Percentiles rank a stretch among this genome's conserved stretches.
Evolutionary conservation across 257 asterid genomes (phyloP).

Genomic region (Solanum bulbocastanum): DNA sequence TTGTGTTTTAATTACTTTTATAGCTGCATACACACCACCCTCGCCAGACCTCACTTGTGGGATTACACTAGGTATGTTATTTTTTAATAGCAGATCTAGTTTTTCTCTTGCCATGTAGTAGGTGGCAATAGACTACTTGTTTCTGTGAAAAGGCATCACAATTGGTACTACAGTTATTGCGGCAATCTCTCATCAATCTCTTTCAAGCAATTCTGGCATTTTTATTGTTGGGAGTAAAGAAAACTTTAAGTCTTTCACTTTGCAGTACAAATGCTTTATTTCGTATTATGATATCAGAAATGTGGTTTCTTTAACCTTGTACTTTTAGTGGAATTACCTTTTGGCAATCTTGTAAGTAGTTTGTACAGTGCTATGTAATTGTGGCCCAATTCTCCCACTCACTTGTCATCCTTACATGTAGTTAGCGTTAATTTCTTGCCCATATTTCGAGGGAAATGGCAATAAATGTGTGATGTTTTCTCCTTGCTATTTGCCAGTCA

Average conservation of each 20-base stretch:
- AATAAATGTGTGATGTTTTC: not conserved
- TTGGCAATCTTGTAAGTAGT: not conserved
- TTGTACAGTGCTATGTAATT: not conserved
- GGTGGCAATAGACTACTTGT: not conserved
- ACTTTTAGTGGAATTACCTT: not conserved
- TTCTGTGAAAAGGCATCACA: not conserved
- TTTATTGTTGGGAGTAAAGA: not conserved
- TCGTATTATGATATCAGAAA: not conserved
- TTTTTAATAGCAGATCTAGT: not conserved
- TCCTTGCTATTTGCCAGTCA: constrained; percentile 41
- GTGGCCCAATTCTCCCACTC: not conserved
- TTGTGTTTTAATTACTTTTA: not conserved
- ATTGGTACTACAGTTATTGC: not conserved
- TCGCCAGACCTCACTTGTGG: not conserved
- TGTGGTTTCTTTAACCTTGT: not conserved
- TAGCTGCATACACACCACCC: not conserved
- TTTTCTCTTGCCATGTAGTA: not conserved
- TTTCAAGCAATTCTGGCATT: not conserved
- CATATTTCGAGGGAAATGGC: not conserved
- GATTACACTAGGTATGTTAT: not conserved
- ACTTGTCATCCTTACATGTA: not conserved
- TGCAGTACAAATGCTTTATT: not conserved
- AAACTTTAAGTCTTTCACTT: not conserved
- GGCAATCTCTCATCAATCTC: not conserved
- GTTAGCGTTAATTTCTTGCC: not conserved